Base-by-base conservation (phyloP, 208 protist genomes). In the Leishmania guyanensis region DNA sequence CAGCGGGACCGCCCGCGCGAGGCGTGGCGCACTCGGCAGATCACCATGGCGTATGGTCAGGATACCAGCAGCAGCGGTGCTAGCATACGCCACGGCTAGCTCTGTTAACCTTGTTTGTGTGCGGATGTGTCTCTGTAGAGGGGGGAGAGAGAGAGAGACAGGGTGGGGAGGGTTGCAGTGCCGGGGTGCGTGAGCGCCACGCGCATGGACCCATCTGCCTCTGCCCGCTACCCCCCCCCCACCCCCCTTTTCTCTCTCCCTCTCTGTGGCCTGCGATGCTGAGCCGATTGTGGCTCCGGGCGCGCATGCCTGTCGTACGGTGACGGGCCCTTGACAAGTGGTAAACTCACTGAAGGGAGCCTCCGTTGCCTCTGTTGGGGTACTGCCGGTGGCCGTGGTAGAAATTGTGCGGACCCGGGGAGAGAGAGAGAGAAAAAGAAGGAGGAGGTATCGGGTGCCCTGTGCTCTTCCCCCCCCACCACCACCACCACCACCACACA, bases 1-100 rank as follows among this genome's bases (percentile, higher is more conserved):
- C 88, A 94, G 77, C 85, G 87, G 6, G 69, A 82, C 48, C 75
- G 79, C 20, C 79, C 84, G 43, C 77, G 75, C 33, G 76, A 82
- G 60, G 66, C 76, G 75, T 82, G 80, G 78, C 76, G 80, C 50
- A 87, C 74, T 29, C 74, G 80, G 26, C 79, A 82, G 29, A 83
- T 82, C 62, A 85, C 82, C 20, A 85, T 85, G 82, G 36, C 82
- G 20, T 81, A 85, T 56, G 60, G 68, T 14, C 77, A 71, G 29
- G 71, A 33, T 60, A 22, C 43, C 17, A 43, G 29, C 17, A 39
- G 36, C 36, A 39, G 36, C 36, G 43, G 46, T 72, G 12, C 20
- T 1, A 22, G 3, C n/a, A 29, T 51, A n/a, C 68, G 51, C 68
- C 5, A 46, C 22, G 68, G 20, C 39, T 72, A 72, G 26, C 5